Evolutionary conservation across 2,329 filamentous ascomycete species (phyloP).

Genomic region (Neospermospora avenae): DNA sequence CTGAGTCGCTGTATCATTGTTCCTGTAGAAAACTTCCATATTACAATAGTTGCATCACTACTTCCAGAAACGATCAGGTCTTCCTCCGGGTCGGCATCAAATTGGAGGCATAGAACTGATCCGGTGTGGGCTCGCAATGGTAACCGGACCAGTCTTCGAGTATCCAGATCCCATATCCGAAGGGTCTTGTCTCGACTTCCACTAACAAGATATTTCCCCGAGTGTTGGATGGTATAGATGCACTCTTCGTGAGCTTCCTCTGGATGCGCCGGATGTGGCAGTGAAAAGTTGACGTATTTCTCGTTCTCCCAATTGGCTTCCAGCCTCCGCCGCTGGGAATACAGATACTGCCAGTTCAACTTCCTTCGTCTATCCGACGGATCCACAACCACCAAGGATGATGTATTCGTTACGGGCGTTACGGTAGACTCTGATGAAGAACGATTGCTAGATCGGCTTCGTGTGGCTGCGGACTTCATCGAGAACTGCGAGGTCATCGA

Average conservation of each 20-base stretch:
- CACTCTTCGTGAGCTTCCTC: conserved; percentile 87
- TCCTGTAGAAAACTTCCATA: conserved; percentile 93
- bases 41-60: conserved; percentile 84
- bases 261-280: conserved; percentile 77
- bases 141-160: conserved; percentile 69
- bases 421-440: conserved; percentile 18
- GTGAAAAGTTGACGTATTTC: conserved; percentile 79
- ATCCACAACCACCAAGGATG: conserved; percentile 46
- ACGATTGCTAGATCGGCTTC: conserved; percentile 6
- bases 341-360: conserved; percentile 91
- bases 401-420: conserved; percentile 19
- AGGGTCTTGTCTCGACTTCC: conserved; percentile 87
- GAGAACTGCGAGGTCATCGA: conserved; percentile 15
- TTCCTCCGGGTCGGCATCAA: conserved; percentile 81
- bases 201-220: conserved; percentile 81
- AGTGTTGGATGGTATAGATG: conserved; percentile 92
- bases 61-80: conserved; percentile 95
- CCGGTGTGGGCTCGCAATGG: conserved; percentile 75
- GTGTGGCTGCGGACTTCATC: conserved; percentile 6
- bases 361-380: conserved; percentile 51
- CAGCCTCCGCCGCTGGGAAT: conserved; percentile 77
- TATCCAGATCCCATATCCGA: conserved; percentile 86
- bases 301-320: conserved; percentile 91
- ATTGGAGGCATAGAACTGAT: conserved; percentile 92
- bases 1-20: conserved; percentile 72